Evolutionary conservation across 331 rosid genomes (phyloP), one percentile per base, ranked within the genome.

Genomic region (Malus hybrid): DNA sequence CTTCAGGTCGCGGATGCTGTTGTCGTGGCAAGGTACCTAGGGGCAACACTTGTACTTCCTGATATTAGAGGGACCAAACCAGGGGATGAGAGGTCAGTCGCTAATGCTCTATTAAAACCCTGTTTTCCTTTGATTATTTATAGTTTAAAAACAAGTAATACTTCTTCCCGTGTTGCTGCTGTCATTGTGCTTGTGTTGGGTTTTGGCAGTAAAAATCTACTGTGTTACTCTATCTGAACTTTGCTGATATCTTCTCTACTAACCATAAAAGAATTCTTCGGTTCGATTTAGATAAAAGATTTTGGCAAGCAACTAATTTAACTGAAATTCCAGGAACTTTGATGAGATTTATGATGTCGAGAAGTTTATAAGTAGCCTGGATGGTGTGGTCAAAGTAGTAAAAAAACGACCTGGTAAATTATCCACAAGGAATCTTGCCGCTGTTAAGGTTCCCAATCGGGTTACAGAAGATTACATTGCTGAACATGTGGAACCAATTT

Each of bases 31-130:
- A 89, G 96, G 83, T 84, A 71, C 78, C 93, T 95, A 4, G 99
- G 99, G 34, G 99, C 99, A 63, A 89, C 90, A 76, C 97, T 95
- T 61, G 98, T 95, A 54, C 78, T 95, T 69, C 99, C 99, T 65
- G 97, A 95, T 72, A 90, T 95, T 54, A 84, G 99, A 81, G 99
- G 99, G 77, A 95, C 88, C 83, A 88, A 89, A 55, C 93, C 93
- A 14, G 99, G 99, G 77, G 99, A 95, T 70, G 87, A 84, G 84
- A 90, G 97, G 99, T 95, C 72, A 78, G 96, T 83, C 4, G 31
- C 39, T 63, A 75, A n/a, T 71, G 5, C 18, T 69, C 57, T 6
- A 13, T 34, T 33, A 15, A 32, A 70, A 34, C 19, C 24, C 12
- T 32, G 11, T 24, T 79, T 36, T 67, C 46, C 55, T 65, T 10